phyloP scores from a whole-genome alignment of 1,284 basidiomycete genomes.

The Hymenochaete sp. region DNA sequence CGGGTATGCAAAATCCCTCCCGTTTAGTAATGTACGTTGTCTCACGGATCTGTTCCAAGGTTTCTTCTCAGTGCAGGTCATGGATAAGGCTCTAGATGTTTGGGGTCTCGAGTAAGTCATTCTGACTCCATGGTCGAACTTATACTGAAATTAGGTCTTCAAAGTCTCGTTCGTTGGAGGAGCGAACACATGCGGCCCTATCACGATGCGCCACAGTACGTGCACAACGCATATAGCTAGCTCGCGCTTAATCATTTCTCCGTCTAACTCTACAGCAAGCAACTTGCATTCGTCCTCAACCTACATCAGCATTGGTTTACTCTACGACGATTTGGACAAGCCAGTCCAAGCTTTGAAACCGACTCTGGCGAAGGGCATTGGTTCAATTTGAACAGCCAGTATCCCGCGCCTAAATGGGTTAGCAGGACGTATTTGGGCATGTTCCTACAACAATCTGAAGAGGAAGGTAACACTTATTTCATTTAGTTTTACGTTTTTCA shows the following conservation, averaged over 20 bases:
- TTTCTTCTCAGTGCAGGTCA: slow-evolving; percentile 80
- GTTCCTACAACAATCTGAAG: slow-evolving; percentile 81
- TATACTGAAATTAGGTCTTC: slow-evolving; percentile 24
- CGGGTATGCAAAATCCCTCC: slow-evolving; percentile 38
- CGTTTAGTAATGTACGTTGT: slow-evolving; percentile 16
- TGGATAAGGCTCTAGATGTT: slow-evolving; percentile 73
- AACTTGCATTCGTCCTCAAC: slow-evolving; percentile 86
- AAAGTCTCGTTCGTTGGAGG: slow-evolving; percentile 71
- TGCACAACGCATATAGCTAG: slow-evolving; percentile 14
- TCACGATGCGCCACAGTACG: slow-evolving; percentile 74
- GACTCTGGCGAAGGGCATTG: slow-evolving; percentile 60
- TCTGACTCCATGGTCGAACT: slow-evolving; percentile 11
- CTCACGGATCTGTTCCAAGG: slow-evolving; percentile 30
- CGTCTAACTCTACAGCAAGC: slow-evolving; percentile 41
- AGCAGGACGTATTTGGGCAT: slow-evolving; percentile 77
- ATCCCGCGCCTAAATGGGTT: slow-evolving; percentile 71
- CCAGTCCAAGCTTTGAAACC: slow-evolving; percentile 31
- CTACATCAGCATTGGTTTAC: slow-evolving; percentile 85
- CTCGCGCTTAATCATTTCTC: slow-evolving; percentile 14
- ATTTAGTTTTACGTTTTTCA: not conserved
- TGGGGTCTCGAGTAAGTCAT: slow-evolving; percentile 68
- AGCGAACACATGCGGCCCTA: slow-evolving; percentile 72
- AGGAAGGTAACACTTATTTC: slow-evolving; percentile 49
- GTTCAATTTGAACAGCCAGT: slow-evolving; percentile 88
- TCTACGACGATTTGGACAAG: slow-evolving; percentile 70